phyloP scores from a whole-genome alignment of 352 stramenopile genomes.

The Globisporangium cederbergense region DNA sequence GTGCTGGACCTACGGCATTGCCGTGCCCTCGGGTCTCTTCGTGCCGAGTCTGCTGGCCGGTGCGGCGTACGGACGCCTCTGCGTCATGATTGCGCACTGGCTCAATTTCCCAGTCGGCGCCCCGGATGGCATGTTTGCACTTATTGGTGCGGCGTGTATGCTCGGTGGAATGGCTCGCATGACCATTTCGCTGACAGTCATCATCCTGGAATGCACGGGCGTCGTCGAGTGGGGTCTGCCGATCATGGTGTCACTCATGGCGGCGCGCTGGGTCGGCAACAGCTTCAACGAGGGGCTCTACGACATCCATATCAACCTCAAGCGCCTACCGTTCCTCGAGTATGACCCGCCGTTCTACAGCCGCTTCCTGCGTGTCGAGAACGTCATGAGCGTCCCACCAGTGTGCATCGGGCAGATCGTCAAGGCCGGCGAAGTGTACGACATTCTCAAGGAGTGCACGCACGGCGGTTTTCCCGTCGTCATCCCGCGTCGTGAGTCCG shows the following conservation, averaged over 20 bases:
- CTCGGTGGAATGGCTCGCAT: slow-evolving; percentile 97
- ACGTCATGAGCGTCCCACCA: slow-evolving; percentile 94
- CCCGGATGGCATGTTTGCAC: slow-evolving; percentile 90
- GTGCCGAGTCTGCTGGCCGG: slow-evolving; percentile 94
- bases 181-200: slow-evolving; percentile 98
- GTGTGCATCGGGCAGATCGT: slow-evolving; percentile 59
- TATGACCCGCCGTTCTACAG: slow-evolving; percentile 67
- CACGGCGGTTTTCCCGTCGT: slow-evolving; percentile 80
- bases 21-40: slow-evolving; percentile 96
- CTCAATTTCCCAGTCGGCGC: slow-evolving; percentile 44
- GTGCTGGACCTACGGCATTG: slow-evolving; percentile 95
- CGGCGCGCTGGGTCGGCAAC: slow-evolving; percentile 96
- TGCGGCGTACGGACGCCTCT: slow-evolving; percentile 92
- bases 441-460: slow-evolving; percentile 62
- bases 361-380: slow-evolving; percentile 73
- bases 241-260: slow-evolving; percentile 91
- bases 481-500: slow-evolving; percentile 34
- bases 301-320: slow-evolving; percentile 97
- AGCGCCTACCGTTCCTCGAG: slow-evolving; percentile 77
- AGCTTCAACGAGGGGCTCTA: slow-evolving; percentile 99
- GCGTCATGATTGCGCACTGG: slow-evolving; percentile 65
- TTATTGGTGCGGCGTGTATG: slow-evolving; percentile 95
- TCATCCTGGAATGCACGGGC: slow-evolving; percentile 97
- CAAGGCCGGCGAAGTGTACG: slow-evolving; percentile 78
- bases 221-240: slow-evolving; percentile 98